Conservation (phyloP, 2,329 filamentous ascomycete genomes). For the Curvularia sp. region DNA sequence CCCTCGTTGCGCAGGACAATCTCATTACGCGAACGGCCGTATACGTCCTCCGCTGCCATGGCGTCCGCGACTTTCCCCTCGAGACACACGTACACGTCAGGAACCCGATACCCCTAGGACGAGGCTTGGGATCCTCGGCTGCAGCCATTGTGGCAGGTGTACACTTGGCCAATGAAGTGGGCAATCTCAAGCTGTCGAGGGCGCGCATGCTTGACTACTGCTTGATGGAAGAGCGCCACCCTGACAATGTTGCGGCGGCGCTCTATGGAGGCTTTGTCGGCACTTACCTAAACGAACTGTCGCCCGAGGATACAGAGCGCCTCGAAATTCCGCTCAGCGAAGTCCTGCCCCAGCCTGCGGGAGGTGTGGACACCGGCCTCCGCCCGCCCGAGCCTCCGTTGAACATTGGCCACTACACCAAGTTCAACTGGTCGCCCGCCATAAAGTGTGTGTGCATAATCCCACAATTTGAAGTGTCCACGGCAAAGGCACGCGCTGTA, state of each 20-base stretch:
- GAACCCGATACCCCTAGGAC: constrained; percentile 92
- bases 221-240: constrained; percentile 81
- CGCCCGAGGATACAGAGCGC: constrained; percentile 85
- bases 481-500: constrained; percentile 85
- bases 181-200: constrained; percentile 76
- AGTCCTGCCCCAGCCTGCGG: constrained; percentile 87
- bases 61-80: constrained; percentile 79
- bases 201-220: constrained; percentile 93
- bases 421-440: constrained; percentile 90
- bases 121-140: constrained; percentile 92
- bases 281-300: constrained; percentile 91
- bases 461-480: constrained; percentile 94
- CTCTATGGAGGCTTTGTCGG: constrained; percentile 97
- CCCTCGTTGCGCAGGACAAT: constrained; percentile 83
- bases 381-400: constrained; percentile 86
- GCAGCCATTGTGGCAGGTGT: constrained; percentile 95
- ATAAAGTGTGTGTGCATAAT: constrained; percentile 98
- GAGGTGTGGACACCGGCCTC: constrained; percentile 87
- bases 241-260: constrained; percentile 77
- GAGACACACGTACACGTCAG: constrained; percentile 91
- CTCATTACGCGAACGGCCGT: constrained; percentile 92
- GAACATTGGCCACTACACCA: constrained; percentile 95
- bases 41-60: constrained; percentile 93
- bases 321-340: constrained; percentile 95
- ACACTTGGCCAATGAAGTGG: constrained; percentile 88